Base-by-base conservation (phyloP, 257 asterid species). In the Voacanga thouarsii region DNA sequence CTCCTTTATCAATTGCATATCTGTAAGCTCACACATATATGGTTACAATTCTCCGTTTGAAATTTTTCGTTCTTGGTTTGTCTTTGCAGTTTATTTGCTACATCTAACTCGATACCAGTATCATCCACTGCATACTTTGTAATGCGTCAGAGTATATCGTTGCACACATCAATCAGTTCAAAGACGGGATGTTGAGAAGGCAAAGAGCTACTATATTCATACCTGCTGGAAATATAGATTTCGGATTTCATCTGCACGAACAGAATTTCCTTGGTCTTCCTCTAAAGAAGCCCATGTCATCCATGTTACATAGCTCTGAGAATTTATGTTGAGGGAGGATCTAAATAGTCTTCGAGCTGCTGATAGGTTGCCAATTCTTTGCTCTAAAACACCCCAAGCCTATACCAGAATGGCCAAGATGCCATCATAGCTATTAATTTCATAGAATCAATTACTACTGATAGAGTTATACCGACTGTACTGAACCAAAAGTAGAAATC, bases 311-410 rank as follows among this genome's bases (percentile, higher is more conserved):
- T 88, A 95, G 97, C 99, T 95, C 81, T 93, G 99, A 45, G 99
- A 95, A 79, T 95, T 93, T 75, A 95, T 85, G 85, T 93, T 90
- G 65, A 95, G 87, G 43, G 99, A 95, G 56, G 98, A 93, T 80
- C 97, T 86, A 81, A 93, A 95, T 16, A 95, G 79, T 80, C 98
- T 89, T 80, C 96, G 83, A 45, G 97, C 99, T 63, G 97, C 93
- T 65, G 98, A 95, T 66, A 88, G 74, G 78, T 93, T 95, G 37
- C 99, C 99, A 21, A 85, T 87, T 85, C 97, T 86, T 84, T 93
- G 97, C 82, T 95, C 99, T 65, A 95, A 82, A 81, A 93, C 98
- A 61, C 98, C 99, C 99, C 99, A 95, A 49, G 99, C 99, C 98
- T 92, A 81, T 23, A 84, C 77, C 18, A 39, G 8, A 64, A 30